Evolutionary conservation across 306 rosid genomes (phyloP).

Genomic region (Quercus parvula): DNA sequence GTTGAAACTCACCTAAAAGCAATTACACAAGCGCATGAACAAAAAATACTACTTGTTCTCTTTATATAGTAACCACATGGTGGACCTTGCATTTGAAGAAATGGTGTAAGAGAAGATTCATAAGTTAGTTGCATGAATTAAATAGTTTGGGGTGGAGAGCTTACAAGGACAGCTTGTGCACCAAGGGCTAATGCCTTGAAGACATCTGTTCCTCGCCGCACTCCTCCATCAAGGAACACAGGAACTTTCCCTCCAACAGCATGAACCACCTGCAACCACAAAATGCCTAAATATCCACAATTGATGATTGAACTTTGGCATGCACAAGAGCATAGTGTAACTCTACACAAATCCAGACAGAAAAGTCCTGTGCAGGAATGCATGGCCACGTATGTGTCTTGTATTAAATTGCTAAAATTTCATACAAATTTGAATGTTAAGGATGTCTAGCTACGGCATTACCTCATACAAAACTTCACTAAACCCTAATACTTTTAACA

Average conservation of each 20-base stretch:
- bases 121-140: background rate
- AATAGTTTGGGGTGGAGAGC: slow-evolving; percentile 14
- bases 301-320: background rate
- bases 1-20: background rate
- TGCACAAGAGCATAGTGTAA: background rate
- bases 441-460: background rate
- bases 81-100: background rate
- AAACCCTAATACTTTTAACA: background rate
- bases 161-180: slow-evolving; percentile 93
- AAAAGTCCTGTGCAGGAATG: background rate
- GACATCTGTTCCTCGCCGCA: slow-evolving; percentile 95
- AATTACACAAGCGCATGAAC: background rate
- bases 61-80: background rate
- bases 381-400: background rate
- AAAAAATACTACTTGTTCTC: background rate
- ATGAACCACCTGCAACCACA: slow-evolving; percentile 66
- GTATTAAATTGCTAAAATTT: background rate
- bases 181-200: slow-evolving; percentile 98
- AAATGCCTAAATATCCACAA: background rate
- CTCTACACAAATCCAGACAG: background rate
- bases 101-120: background rate
- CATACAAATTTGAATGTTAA: background rate
- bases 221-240: slow-evolving; percentile 94
- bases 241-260: slow-evolving; percentile 91
- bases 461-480: background rate